These are phyloP conservation scores for Verbascum thapsus DNA, from an alignment of 257 asterid species.

Conservation along the genomic window DNA sequence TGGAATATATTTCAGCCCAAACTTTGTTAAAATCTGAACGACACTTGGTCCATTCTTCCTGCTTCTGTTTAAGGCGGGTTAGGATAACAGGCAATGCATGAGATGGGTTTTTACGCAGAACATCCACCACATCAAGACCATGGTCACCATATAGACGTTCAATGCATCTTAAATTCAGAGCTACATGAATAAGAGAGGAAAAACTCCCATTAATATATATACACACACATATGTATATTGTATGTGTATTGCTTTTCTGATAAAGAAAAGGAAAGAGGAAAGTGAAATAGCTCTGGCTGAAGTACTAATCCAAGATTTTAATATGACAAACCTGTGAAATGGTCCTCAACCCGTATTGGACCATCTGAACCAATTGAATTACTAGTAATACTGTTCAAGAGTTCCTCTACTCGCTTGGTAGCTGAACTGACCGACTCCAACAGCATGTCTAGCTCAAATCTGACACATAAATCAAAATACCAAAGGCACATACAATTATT, in stretches of 20 bases:
- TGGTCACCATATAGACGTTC: constrained; percentile 94
- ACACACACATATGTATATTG: no score
- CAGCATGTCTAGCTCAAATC: constrained; percentile 94
- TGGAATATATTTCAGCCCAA: constrained; percentile 72
- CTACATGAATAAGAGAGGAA: constrained; percentile 39
- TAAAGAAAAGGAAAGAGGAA: background rate
- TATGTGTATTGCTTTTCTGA: background rate
- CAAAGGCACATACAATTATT: constrained; percentile 15
- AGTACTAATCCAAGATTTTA: constrained; percentile 18
- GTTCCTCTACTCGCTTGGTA: constrained; percentile 77
- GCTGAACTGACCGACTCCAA: constrained; percentile 82
- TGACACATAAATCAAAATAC: constrained; percentile 38
- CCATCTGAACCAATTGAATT: constrained; percentile 55
- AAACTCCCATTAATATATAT: constrained; percentile 18
- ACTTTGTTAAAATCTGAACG: constrained; percentile 65
- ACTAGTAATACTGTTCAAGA: constrained; percentile 56
- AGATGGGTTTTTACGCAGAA: constrained; percentile 76
- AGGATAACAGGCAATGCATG: constrained; percentile 76
- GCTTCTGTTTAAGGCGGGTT: constrained; percentile 91
- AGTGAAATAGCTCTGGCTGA: constrained; percentile 3
- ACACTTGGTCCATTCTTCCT: constrained; percentile 82
- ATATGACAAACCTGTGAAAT: constrained; percentile 73
- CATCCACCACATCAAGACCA: constrained; percentile 91
- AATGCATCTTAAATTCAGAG: constrained; percentile 80
- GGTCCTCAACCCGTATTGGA: constrained; percentile 62